Percentiles rank a stretch among this genome's conserved stretches.
Conservation (phyloP, 2,329 filamentous ascomycete species). For the Stachybotrys chartarum region DNA sequence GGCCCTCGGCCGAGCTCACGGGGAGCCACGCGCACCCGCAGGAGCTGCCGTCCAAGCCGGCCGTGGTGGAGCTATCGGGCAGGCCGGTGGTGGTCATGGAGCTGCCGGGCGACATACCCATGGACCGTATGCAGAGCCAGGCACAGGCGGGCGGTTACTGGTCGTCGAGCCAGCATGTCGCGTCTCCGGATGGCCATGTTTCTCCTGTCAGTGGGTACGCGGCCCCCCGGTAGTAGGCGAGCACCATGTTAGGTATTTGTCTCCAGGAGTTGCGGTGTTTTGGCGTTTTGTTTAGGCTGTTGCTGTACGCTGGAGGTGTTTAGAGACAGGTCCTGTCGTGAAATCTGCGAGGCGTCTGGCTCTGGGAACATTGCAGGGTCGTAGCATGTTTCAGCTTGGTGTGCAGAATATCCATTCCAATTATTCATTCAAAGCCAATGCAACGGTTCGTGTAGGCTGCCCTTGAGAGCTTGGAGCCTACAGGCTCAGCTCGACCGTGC, state of each 20-base stretch:
- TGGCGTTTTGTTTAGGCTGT: no score
- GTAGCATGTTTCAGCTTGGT: no score
- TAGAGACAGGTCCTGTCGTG: no score
- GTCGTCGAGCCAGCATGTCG: neutral
- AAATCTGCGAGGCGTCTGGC: neutral
- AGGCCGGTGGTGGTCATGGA: neutral
- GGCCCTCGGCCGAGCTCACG: neutral
- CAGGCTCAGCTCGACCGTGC: no score
- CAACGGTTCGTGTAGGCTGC: no score
- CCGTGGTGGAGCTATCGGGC: neutral
- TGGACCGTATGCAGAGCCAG: neutral
- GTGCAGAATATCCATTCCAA: no score
- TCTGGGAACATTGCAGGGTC: neutral
- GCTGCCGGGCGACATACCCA: neutral
- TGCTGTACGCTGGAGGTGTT: no score
- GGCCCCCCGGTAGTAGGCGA: neutral
- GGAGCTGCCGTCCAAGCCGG: neutral
- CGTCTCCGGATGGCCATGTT: neutral
- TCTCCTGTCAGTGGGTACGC: neutral
- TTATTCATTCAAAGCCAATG: no score
- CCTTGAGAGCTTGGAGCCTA: neutral
- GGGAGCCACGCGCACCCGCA: neutral
- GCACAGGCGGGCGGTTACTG: neutral
- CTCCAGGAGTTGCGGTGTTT: no score
- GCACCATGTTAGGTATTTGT: neutral